These are phyloP conservation scores for Tolypocladium album DNA, from an alignment of 2,329 filamentous ascomycete genomes.

Conservation along the genomic window DNA sequence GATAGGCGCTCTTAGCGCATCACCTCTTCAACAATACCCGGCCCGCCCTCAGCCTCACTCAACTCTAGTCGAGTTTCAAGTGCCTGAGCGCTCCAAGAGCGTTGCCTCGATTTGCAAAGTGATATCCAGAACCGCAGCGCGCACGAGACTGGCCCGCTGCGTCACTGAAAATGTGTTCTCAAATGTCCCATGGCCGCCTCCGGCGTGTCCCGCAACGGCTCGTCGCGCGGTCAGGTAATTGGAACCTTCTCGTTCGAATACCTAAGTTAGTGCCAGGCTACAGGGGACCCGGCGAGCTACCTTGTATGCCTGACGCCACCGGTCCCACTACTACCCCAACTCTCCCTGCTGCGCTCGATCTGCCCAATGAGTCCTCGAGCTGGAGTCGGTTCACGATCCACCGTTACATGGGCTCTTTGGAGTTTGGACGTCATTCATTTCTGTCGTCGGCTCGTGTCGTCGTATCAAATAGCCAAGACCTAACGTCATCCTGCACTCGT, in stretches of 20 bases:
- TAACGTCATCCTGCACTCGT: not conserved
- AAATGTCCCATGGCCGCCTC: not conserved
- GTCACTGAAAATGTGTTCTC: not conserved
- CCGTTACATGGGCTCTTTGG: not conserved
- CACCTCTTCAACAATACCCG: not conserved
- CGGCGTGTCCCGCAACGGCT: not conserved
- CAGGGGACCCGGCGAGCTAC: not conserved
- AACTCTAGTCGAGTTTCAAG: not conserved
- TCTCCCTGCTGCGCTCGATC: not conserved
- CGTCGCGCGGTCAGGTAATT: not conserved
- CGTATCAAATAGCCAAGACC: not conserved
- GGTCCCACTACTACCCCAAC: not conserved
- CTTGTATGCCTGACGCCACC: not conserved
- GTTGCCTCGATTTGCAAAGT: not conserved
- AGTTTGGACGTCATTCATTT: not conserved
- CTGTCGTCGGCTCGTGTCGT: not conserved
- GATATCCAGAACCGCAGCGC: not conserved
- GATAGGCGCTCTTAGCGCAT: conserved; percentile 1
- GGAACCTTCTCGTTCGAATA: too few relatives aligned
- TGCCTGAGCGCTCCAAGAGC: not conserved
- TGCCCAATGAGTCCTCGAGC: not conserved
- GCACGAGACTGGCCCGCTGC: not conserved
- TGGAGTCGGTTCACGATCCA: not conserved
- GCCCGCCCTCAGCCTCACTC: not conserved
- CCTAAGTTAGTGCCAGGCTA: not conserved